Conservation (phyloP, 495 filamentous ascomycete genomes). For the Hapsidospora chrysogenum region DNA sequence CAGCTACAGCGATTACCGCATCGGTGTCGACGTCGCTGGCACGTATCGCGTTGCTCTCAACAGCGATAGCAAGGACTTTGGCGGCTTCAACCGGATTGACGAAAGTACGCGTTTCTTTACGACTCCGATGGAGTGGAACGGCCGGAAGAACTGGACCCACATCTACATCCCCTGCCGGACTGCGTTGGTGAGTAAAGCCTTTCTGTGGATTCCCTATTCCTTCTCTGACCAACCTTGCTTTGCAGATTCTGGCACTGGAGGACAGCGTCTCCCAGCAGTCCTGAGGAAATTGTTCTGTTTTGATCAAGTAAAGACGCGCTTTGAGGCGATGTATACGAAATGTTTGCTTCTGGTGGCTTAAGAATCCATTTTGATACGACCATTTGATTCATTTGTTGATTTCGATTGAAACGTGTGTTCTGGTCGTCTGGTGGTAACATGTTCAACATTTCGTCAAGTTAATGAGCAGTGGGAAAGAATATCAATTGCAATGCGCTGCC, state of each 20-base stretch:
- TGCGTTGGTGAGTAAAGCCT: constrained; percentile 51
- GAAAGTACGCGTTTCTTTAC: constrained; percentile 77
- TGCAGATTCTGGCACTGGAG: constrained; percentile 16
- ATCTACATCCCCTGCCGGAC: constrained; percentile 79
- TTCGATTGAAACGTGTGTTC: too few species aligned
- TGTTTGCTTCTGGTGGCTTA: too few species aligned
- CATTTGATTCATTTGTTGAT: too few species aligned
- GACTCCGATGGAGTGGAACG: constrained; percentile 78
- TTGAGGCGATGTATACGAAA: too few species aligned
- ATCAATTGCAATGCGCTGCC: too few species aligned
- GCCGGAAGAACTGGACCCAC: constrained; percentile 72
- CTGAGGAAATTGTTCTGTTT: too few species aligned
- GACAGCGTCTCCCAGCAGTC: constrained; percentile 8
- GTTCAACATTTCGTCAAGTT: too few species aligned
- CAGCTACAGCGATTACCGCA: constrained; percentile 83
- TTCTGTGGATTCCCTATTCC: not conserved
- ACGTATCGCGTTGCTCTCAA: constrained; percentile 84
- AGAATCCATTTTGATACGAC: too few species aligned
- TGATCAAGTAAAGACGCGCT: too few species aligned
- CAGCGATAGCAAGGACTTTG: constrained; percentile 59
- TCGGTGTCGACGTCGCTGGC: constrained; percentile 69
- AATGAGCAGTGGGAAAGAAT: too few species aligned
- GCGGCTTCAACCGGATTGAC: constrained; percentile 63
- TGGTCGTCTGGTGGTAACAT: too few species aligned
- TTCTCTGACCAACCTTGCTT: not conserved